Conservation (phyloP, 164 flowering plant genomes). For the Annona squamosa region DNA sequence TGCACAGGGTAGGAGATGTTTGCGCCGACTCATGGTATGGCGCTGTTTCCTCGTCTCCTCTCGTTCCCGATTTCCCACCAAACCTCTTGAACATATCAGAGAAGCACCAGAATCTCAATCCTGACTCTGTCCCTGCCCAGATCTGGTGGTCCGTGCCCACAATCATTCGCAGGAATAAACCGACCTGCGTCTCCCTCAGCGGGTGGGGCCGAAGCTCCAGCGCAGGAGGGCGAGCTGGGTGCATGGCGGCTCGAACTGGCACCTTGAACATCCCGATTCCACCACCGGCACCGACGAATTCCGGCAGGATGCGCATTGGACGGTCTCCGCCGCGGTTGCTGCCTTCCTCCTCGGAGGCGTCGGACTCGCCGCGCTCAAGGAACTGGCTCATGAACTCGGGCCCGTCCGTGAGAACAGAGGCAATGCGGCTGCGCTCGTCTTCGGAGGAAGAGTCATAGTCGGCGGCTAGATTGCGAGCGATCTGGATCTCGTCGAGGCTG, state of each 20-base stretch:
- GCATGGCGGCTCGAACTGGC: conserved; percentile 66
- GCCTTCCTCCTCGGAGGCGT: conserved; percentile 9
- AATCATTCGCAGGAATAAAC: conserved; percentile 60
- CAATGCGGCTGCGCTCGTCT: conserved; percentile 24
- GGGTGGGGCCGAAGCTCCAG: conserved; percentile 93
- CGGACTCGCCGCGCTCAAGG: conserved; percentile 13
- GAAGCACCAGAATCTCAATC: conserved; percentile 59
- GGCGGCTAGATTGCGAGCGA: conserved; percentile 19
- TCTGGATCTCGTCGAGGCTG: conserved; percentile 61
- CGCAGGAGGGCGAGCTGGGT: conserved; percentile 73
- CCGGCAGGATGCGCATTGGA: conserved; percentile 35
- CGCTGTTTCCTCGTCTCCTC: conserved; percentile 84
- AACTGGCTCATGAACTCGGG: conserved; percentile 11
- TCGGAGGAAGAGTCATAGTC: conserved; percentile 33
- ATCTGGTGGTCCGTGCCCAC: conserved; percentile 62
- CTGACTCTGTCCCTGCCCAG: conserved; percentile 88
- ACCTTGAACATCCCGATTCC: conserved; percentile 55
- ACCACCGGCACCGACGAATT: conserved; percentile 62
- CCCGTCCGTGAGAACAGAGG: conserved; percentile 7
- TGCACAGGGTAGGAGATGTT: conserved; percentile 53
- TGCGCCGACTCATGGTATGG: conserved; percentile 58
- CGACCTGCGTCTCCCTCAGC: conserved; percentile 75
- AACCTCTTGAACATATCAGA: background rate
- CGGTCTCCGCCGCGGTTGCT: background rate
- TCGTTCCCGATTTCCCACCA: conserved; percentile 29